These are phyloP conservation scores for Erythrobasidium yunnanense DNA, from an alignment of 768 basidiomycete genomes.

Conservation along the genomic window DNA sequence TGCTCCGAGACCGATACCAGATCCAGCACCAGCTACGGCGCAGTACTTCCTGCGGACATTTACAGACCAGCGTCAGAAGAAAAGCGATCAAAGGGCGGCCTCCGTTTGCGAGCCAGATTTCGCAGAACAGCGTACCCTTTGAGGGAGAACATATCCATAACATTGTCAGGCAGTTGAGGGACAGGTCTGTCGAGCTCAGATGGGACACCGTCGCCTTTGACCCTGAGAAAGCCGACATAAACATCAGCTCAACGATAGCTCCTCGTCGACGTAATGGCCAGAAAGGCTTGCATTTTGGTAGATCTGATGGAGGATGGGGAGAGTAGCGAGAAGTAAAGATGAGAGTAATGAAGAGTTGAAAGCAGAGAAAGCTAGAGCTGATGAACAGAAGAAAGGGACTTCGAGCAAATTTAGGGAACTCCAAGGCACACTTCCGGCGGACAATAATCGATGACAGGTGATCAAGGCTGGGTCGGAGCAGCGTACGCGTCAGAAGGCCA, in stretches of 20 bases:
- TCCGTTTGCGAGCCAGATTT: too few species aligned
- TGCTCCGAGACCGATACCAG: conserved; percentile 22
- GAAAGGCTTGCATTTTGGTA: not conserved
- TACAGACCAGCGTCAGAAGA: not conserved
- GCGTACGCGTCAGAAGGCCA: too few species aligned
- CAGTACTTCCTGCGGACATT: conserved; percentile 18
- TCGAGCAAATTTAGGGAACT: too few species aligned
- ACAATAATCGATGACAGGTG: too few species aligned
- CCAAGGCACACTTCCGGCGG: too few species aligned
- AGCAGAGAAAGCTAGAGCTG: too few species aligned
- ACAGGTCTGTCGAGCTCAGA: not conserved
- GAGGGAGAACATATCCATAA: conserved; percentile 31
- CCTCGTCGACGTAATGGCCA: not conserved
- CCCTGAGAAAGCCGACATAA: not conserved
- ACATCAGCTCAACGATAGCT: not conserved
- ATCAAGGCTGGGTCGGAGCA: too few species aligned
- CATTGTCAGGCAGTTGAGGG: conserved; percentile 11
- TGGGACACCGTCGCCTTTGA: not conserved
- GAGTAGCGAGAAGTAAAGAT: not conserved
- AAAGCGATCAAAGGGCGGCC: too few species aligned
- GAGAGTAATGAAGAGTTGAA: not conserved
- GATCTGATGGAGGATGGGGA: not conserved
- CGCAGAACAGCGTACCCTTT: too few species aligned
- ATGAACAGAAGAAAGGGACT: too few species aligned
- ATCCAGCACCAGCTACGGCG: conserved; percentile 18